These are phyloP conservation scores for Graphilbum sp. DNA, from an alignment of 2,329 filamentous ascomycete genomes.

Conservation along the genomic window DNA sequence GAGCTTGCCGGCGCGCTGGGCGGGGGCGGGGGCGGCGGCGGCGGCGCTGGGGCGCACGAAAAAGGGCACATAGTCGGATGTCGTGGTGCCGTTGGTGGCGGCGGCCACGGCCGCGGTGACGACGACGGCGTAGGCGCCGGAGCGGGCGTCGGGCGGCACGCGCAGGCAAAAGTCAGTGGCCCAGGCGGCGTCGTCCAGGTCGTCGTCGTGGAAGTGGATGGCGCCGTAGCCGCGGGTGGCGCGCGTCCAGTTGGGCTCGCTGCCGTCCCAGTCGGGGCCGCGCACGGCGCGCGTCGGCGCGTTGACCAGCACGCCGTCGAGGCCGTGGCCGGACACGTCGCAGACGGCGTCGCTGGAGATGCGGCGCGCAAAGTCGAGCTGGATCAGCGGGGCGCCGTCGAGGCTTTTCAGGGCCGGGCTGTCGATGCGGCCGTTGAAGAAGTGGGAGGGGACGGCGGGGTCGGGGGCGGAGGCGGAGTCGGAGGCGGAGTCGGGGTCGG, in stretches of 20 bases:
- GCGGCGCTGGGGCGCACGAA: slow-evolving; percentile 1
- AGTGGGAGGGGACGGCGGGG: too few relatives aligned
- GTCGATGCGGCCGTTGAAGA: slow-evolving; percentile 5
- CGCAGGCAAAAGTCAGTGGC: slow-evolving; percentile 5
- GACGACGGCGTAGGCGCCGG: neutral
- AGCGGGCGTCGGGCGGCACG: neutral
- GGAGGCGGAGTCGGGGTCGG: too few relatives aligned
- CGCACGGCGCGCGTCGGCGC: slow-evolving; percentile 2
- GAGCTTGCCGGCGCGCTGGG: neutral
- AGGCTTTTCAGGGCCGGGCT: neutral
- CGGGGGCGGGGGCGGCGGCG: neutral
- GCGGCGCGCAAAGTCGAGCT: slow-evolving; percentile 2
- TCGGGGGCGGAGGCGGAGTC: too few relatives aligned
- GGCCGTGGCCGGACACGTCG: slow-evolving; percentile 1
- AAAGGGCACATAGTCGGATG: neutral
- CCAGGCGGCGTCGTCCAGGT: slow-evolving; percentile 4
- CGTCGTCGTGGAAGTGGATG: slow-evolving; percentile 5
- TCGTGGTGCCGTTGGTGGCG: neutral
- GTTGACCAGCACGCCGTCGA: slow-evolving; percentile 1
- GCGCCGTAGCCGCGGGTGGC: slow-evolving; percentile 1
- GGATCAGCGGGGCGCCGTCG: neutral
- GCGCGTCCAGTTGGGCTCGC: slow-evolving; percentile 2
- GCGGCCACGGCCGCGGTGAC: slow-evolving; percentile 1
- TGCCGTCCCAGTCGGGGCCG: slow-evolving; percentile 4
- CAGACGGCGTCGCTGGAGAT: slow-evolving; percentile 1